Evolutionary conservation across 805 yeast genomes (phyloP).

Genomic region (Scheffersomyces amazonensis): DNA sequence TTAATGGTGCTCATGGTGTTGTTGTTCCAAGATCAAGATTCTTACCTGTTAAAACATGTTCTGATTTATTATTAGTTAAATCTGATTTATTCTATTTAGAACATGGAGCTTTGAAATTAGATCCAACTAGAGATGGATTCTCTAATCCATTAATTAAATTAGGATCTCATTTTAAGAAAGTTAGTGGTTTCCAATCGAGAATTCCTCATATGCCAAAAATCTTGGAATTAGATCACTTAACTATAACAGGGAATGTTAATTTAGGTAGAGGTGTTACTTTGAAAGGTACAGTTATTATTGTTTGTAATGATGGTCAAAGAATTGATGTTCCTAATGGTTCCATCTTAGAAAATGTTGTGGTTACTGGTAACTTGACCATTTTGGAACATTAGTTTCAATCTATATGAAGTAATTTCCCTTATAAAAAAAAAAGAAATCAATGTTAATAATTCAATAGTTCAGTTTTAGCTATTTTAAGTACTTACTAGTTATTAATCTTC

Average conservation of each 20-base stretch:
- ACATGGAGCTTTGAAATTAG: conserved; percentile 86
- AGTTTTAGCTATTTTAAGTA: too few relatives aligned
- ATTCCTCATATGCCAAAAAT: conserved; percentile 95
- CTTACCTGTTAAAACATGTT: conserved; percentile 96
- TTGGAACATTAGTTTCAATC: conserved; percentile 64
- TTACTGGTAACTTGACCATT: conserved; percentile 94
- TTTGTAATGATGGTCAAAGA: conserved; percentile 94
- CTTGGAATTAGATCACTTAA: conserved; percentile 93
- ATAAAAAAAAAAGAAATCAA: too few relatives aligned
- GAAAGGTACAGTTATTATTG: conserved; percentile 97
- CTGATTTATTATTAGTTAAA: conserved; percentile 90
- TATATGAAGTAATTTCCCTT: too few relatives aligned
- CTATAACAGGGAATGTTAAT: conserved; percentile 93
- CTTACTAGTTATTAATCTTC: too few relatives aligned
- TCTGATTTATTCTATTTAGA: conserved; percentile 88
- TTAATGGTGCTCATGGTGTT: conserved; percentile 93
- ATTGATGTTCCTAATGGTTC: conserved; percentile 98
- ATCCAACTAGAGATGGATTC: conserved; percentile 83
- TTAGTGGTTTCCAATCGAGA: conserved; percentile 83
- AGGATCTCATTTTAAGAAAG: conserved; percentile 96
- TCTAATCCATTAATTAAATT: conserved; percentile 92
- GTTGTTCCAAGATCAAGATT: conserved; percentile 98
- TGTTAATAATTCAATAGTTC: too few relatives aligned
- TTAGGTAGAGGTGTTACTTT: conserved; percentile 87
- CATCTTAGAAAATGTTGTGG: conserved; percentile 90